Base-by-base conservation (phyloP, 169 alveolate genomes). In the Eimeria tenella region DNA sequence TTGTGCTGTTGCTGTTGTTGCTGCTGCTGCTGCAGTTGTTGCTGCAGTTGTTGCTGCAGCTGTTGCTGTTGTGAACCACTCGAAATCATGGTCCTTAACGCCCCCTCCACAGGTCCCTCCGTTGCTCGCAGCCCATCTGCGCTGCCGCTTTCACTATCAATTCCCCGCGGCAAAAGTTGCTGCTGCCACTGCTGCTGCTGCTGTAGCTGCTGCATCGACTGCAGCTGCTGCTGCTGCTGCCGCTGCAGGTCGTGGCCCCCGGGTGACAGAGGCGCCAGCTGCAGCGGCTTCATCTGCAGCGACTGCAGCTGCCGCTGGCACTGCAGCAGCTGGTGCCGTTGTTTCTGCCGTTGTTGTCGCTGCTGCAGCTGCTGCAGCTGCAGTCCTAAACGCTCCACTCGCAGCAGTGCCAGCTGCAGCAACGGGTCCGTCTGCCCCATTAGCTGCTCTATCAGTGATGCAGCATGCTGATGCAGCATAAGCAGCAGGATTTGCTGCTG, bases 361-460 rank as follows among this genome's bases (percentile, higher is more conserved):
- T 79, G 88, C 88, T 79, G 88, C 56, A 79, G 88, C 88, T 79
- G 88, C 88, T 79, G 88, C 88, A 79, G 88, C 88, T 55, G 88
- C 88, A 79, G n/a, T n/a, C 49, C 77, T 23, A 68, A 8, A 23
- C 77, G 77, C 77, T 68, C 77, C 3, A 68, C 13, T 11, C 88
- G 65, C 49, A 79, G 88, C 70, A 79, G 71, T 50, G 70, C 60
- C 71, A 79, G 71, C 88, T 79, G 88, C 71, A 79, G 70, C 65
- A 79, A 68, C 8, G 88, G 88, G 31, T 79, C 71, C 25, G 31
- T 68, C 52, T 79, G 65, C 2, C 70, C 71, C 53, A 53, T 6
- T 53, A 79, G 88, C 65, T 79, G 88, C 6, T 79, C 88, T 9
- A 79, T 31, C n/a, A 55, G 21, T n/a, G 88, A 53, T 19, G 65